Base-by-base conservation (phyloP, 805 yeast genomes). In the Huiozyma naganishii region DNA sequence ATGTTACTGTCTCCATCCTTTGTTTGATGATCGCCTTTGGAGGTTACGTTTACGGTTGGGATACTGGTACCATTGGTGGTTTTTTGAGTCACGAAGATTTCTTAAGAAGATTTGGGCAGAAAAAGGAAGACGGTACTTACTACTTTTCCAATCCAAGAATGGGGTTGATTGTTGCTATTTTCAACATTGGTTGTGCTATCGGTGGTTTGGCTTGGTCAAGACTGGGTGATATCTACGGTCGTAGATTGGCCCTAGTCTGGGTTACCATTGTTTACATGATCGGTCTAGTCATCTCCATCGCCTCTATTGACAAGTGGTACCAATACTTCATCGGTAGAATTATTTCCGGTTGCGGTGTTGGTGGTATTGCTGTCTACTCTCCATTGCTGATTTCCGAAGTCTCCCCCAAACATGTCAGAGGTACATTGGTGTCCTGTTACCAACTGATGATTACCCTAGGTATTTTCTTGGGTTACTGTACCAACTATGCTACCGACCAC, bases 61-160 rank as follows among this genome's bases (percentile, higher is more conserved):
- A 81, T 67, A 80, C 87, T 40, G 89, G 88, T 71, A 81, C 88
- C 54, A 78, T 81, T 62, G 76, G 83, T 29, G 87, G 87, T 52
- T 79, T 80, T 55, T 81, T 79, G 41, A 74, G 76, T 55, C 61
- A 62, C 54, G 52, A 72, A 12, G 83, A 80, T 54, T 80, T 72
- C 65, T 55, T 62, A 41, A 48, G 55, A 35, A 69, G 85, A 58
- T 81, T 80, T 51, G 87, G 86, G 59, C 67, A 70, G 51, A 17
- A 52, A 5, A 50, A 64, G 45, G 36, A 57, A 9, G 50, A 54
- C 1, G 83, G 83, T 47, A 64, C 54, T 4, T 58, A 64, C 53
- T 67, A 68, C 52, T 58, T 77, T 45, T 71, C 80, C 13, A 69
- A 73, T 50, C 73, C 70, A 13, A 69, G 81, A 66, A 70, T 70